Evolutionary conservation across 306 rosid species (phyloP).

Genomic region (Vicia villosa): DNA sequence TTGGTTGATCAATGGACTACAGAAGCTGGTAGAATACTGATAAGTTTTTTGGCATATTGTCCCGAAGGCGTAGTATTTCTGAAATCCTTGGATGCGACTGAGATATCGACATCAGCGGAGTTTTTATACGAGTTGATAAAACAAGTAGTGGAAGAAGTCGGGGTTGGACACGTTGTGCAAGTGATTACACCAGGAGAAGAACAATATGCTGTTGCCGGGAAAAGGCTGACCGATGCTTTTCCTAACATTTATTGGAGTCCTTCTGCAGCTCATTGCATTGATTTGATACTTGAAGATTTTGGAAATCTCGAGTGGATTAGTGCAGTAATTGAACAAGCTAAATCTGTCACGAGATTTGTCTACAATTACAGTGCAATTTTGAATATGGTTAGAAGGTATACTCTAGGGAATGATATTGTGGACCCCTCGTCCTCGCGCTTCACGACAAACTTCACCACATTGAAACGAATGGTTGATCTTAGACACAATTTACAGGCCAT

Average conservation of each 20-base stretch:
- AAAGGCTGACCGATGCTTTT: constrained; percentile 63
- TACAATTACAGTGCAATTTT: constrained; percentile 69
- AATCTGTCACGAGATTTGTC: constrained; percentile 76
- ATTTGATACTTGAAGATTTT: constrained; percentile 72
- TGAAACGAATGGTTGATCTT: constrained; percentile 80
- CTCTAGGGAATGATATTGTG: constrained; percentile 74
- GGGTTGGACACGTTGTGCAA: constrained; percentile 77
- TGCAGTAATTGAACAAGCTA: constrained; percentile 71
- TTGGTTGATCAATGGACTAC: constrained; percentile 74
- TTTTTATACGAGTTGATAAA: constrained; percentile 63
- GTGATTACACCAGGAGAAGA: constrained; percentile 71
- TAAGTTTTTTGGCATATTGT: constrained; percentile 59
- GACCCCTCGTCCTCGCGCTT: constrained; percentile 63
- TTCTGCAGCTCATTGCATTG: constrained; percentile 67
- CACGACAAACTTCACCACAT: constrained; percentile 65
- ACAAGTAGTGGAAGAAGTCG: constrained; percentile 79
- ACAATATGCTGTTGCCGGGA: constrained; percentile 66
- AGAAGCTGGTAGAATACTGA: constrained; percentile 52
- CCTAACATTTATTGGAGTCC: constrained; percentile 84
- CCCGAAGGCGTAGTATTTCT: constrained; percentile 76
- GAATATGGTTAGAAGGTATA: constrained; percentile 77
- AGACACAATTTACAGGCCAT: constrained; percentile 78
- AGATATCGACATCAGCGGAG: constrained; percentile 49
- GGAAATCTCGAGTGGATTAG: constrained; percentile 75
- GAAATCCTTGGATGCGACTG: constrained; percentile 75